Base-by-base conservation (phyloP, 345 rosid species). In the Capsella bursapastoris region DNA sequence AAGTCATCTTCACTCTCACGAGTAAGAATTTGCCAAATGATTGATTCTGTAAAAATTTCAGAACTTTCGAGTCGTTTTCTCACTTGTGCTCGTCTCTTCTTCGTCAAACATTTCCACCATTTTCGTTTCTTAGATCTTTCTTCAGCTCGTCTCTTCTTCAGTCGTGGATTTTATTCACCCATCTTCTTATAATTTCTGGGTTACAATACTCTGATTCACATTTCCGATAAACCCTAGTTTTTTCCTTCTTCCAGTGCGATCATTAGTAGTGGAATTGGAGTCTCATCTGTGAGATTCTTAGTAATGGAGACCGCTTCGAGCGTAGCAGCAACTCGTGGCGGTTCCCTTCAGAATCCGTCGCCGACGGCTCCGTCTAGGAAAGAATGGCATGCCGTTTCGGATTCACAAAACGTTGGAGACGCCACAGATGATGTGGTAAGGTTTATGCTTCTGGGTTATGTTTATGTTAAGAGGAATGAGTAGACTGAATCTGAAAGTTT, bases 341-440 rank as follows among this genome's bases (percentile, higher is more conserved):
- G 89, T 79, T 81, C 97, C 51, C 68, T 87, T 76, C 90, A 83
- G 81, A 87, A 85, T 80, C 64, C 86, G 2, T 70, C 83, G 16
- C 59, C 76, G 6, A 59, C 71, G 8, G 16, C 34, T 37, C 82
- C 85, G 22, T 76, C 87, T 10, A 74, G 97, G 79, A 92, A 92
- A 82, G 96, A 92, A 80, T 90, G 99, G 98, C 98, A 96, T 41
- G 98, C 97, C 32, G 88, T 88, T 66, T 82, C 98, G 14, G 99
- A 96, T 57, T 85, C 83, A 49, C 96, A 88, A 55, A 73, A 84
- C 22, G 85, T 70, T 74, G 86, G 88, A 49, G 88, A 81, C 74
- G 72, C 72, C 4, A 83, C 79, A 10, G 89, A 85, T 48, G 92
- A 88, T 75, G 94, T 86, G 76, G 84, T 82, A 62, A 15, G 58